Base-by-base conservation (phyloP, 1,284 basidiomycete genomes). In the Ustilago lituana region DNA sequence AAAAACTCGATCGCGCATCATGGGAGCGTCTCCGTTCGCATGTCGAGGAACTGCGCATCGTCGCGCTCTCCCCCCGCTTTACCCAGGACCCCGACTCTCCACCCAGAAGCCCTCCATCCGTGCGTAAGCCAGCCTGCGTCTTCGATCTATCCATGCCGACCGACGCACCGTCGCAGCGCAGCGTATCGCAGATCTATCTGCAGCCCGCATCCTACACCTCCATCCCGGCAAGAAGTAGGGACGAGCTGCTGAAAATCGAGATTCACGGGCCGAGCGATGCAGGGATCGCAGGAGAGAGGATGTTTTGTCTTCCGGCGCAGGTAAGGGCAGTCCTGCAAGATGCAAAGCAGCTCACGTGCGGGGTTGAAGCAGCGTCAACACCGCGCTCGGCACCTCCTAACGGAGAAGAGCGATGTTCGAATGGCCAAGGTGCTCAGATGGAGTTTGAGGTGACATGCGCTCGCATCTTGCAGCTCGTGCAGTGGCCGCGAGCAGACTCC, bases 21-120 rank as follows among this genome's bases (percentile, higher is more conserved):
- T 73, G 70, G 70, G 70, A 73, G 15, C 40, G 51, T n/a, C 40
- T 69, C 0, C 53, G 70, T 4, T 63, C 65, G 23, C 49, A 59
- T 27, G 70, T 73, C 17, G 70, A 73, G 31, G 70, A 65, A 0
- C 56, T 73, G 3, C 54, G 70, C 8, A 73, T 73, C 39, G 66
- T 73, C 7, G 65, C 61, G 2, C 33, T 58, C 5, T 36, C 63
- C 12, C 58, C 47, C 5, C 47, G 50, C 26, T 59, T 19, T 9
- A 23, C 22, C 31, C 27, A 51, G 17, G 29, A 11, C 11, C 33
- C 33, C 2, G 20, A 23, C 14, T 32, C 59, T 15, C 29, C 22
- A 24, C 22, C 44, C 12, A 26, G 12, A 9, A 43, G 11, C 4
- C 29, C 47, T 11, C 24, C 11, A 7, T 12, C 23, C 19, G 26